Base-by-base conservation (phyloP, 257 asterid genomes). In the Perilla frutescens region DNA sequence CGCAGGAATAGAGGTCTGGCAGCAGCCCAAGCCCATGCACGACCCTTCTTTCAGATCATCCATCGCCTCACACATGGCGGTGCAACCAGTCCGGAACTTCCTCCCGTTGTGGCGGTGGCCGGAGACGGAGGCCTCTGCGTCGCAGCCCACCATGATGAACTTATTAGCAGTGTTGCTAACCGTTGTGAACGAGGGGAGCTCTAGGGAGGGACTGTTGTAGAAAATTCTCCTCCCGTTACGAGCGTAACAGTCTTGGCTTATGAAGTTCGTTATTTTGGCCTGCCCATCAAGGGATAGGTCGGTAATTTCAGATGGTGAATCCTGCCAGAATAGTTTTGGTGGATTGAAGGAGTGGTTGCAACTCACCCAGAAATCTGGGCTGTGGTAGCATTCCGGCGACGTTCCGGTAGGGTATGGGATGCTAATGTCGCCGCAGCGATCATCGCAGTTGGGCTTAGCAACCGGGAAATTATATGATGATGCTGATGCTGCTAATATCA, bases 141-240 rank as follows among this genome's bases (percentile, higher is more conserved):
- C 79, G 15, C 84, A 84, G 7, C 86, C 54, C 4, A 81, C 32
- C 0, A 51, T 68, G 0, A 77, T 79, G 62, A 84, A 70, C 60
- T 44, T 81, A n/a, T 84, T 84, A 0, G 50, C 67, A 1, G 67
- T 62, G 6, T 1, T 3, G 36, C 6, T 40, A 40, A 40, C 47
- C 0, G 51, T 48, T 0, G 49, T 1, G 44, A 2, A 40, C 3
- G 2, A 14, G 0, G 51, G 0, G 0, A 40, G 44, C 44, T 40
- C 0, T 13, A 61, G 5, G 3, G 2, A 4, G 4, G 54, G 26
- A 3, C 5, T 0, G 0, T 0, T 2, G 8, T 31, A 7, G 1
- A 0, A 2, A 40, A 40, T 5, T 40, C 44, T 6, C 7, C 6
- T 4, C 7, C 44, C 44, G 7, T 40, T 40, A 6, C 7, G 7